Conservation (phyloP, 768 basidiomycete species). For the Coprinellus aureogranulatus region DNA sequence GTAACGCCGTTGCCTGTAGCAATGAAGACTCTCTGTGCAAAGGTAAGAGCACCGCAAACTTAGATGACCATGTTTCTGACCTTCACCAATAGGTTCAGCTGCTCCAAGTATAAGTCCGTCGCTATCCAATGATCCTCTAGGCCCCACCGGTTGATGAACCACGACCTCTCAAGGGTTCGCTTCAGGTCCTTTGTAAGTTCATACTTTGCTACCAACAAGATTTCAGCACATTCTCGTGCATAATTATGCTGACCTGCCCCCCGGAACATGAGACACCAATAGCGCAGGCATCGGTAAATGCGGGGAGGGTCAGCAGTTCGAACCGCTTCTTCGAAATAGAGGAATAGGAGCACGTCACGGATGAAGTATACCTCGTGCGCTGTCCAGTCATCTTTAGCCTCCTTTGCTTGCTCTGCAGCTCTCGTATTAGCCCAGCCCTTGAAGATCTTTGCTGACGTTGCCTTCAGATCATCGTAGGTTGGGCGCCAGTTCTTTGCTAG, state of each 20-base stretch:
- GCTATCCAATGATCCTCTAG: conserved; percentile 21
- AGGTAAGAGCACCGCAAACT: not conserved
- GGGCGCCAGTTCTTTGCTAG: not conserved
- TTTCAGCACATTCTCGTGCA: conserved; percentile 22
- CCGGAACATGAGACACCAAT: conserved; percentile 24
- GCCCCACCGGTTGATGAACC: conserved; percentile 30
- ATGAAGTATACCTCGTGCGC: conserved; percentile 26
- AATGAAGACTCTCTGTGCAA: conserved; percentile 19
- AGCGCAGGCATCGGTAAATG: conserved; percentile 23
- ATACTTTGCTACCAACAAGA: conserved; percentile 16
- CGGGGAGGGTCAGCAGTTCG: conserved; percentile 25
- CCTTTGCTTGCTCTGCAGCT: not conserved
- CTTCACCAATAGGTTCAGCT: conserved; percentile 27
- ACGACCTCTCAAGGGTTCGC: conserved; percentile 18
- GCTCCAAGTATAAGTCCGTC: conserved; percentile 28
- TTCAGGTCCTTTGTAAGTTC: conserved; percentile 15
- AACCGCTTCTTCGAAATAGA: conserved; percentile 28
- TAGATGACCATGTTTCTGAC: conserved; percentile 13
- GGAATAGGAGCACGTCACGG: conserved; percentile 25
- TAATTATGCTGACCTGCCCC: conserved; percentile 33
- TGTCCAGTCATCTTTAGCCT: not conserved
- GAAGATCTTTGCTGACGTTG: not conserved
- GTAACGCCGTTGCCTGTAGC: conserved; percentile 22
- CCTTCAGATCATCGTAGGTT: not conserved
- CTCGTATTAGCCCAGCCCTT: not conserved